A percentile compares a stretch with the other conserved stretches of the same genome.
Conservation (phyloP, 345 rosid species). For the Euphorbia tirucalli region DNA sequence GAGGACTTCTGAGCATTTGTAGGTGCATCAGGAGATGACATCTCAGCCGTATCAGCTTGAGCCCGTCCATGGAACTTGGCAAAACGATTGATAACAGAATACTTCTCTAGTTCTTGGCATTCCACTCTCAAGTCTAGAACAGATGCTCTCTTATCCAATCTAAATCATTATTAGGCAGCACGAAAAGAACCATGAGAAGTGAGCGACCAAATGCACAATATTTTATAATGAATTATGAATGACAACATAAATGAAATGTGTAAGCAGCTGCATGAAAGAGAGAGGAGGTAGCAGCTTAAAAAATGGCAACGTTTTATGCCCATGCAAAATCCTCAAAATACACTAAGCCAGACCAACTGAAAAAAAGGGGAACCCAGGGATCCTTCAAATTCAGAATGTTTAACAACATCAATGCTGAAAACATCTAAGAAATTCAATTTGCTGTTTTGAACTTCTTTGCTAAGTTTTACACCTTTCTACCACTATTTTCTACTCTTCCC, state of each 20-base stretch:
- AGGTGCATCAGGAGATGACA: constrained; percentile 41
- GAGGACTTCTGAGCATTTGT: constrained; percentile 42
- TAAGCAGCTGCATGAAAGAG: constrained; percentile 9
- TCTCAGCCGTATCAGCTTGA: constrained; percentile 48
- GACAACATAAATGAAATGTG: neutral
- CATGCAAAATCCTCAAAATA: constrained; percentile 10
- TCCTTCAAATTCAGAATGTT: neutral
- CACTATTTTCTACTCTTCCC: neutral
- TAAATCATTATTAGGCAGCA: constrained; percentile 32
- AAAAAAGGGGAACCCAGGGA: neutral
- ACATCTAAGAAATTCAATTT: neutral
- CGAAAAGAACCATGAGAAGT: neutral
- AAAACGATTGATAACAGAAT: constrained; percentile 83
- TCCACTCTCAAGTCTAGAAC: constrained; percentile 71
- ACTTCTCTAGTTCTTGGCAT: constrained; percentile 75
- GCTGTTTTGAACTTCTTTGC: neutral
- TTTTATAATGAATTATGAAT: neutral
- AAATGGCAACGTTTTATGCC: neutral
- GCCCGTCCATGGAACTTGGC: constrained; percentile 79
- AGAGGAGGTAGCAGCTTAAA: too few species aligned
- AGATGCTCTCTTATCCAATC: constrained; percentile 67
- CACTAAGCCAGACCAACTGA: neutral
- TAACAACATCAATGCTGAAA: neutral
- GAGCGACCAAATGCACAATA: neutral
- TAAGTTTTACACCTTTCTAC: neutral